Evolutionary conservation across 2,329 filamentous ascomycete species (phyloP).

Genomic region (Trichoderma sp.): DNA sequence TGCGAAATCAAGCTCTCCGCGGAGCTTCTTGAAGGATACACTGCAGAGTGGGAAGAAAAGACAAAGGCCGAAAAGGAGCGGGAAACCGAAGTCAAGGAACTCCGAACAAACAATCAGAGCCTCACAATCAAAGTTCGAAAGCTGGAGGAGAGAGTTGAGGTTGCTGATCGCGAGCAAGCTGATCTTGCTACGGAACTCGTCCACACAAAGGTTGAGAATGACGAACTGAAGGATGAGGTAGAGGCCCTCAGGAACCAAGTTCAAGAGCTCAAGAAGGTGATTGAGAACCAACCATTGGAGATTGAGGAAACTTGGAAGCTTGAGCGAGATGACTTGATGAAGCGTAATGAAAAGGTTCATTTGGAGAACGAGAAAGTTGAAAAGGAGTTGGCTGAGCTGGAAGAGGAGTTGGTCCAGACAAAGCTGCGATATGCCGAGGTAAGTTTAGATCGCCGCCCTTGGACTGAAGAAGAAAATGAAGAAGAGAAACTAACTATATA

Average conservation of each 20-base stretch:
- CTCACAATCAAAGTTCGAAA: constrained; percentile 77
- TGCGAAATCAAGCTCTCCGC: constrained; percentile 84
- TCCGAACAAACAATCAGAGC: constrained; percentile 66
- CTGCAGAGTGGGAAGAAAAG: constrained; percentile 89
- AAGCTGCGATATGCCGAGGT: constrained; percentile 98
- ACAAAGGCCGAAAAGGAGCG: constrained; percentile 78
- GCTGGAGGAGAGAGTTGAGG: constrained; percentile 85
- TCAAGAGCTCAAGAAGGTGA: constrained; percentile 78
- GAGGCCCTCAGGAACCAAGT: constrained; percentile 86
- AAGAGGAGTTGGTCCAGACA: constrained; percentile 86
- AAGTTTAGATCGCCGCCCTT: constrained; percentile 42
- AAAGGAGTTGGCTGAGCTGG: constrained; percentile 87
- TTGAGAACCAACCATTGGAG: constrained; percentile 86
- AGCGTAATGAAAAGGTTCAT: constrained; percentile 88
- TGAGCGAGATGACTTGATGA: constrained; percentile 91
- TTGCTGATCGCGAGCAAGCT: constrained; percentile 87
- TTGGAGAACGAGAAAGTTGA: constrained; percentile 88
- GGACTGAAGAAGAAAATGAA: constrained; percentile 22
- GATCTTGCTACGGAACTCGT: constrained; percentile 89
- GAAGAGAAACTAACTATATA: background rate
- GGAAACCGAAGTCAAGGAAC: constrained; percentile 74
- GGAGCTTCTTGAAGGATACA: constrained; percentile 78
- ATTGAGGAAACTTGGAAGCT: constrained; percentile 78
- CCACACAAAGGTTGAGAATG: constrained; percentile 89
- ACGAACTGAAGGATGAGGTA: constrained; percentile 84